Base-by-base conservation (phyloP, 768 basidiomycete genomes). In the Tricholoma matsutake region DNA sequence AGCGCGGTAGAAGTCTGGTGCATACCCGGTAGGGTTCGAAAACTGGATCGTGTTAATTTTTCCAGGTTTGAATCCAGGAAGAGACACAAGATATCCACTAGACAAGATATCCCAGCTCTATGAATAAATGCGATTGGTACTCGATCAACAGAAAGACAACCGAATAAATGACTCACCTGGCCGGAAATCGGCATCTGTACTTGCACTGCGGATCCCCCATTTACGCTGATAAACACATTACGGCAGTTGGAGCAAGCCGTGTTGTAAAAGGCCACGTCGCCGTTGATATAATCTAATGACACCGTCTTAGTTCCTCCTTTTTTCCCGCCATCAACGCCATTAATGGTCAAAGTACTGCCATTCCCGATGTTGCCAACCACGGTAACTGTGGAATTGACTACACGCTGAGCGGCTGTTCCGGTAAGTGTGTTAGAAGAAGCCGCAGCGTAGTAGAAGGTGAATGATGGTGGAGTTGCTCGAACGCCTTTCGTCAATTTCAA, bases 211-310 rank as follows among this genome's bases (percentile, higher is more conserved):
- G 73, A 58, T 6, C 78, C 79, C 14, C 78, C 79, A 61, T 81
- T 82, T 9, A 82, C 74, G 61, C 80, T 80, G 37, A 81, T 71
- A 45, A 77, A 77, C 9, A 77, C 76, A 51, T 81, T 76, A 43
- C 81, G 76, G 65, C 79, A 81, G 63, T 82, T 82, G 6, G 81
- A 80, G 69, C 80, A 81, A 8, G 65, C 79, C 0, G 76, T 78
- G 65, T 81, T 81, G 57, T 67, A 66, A 66, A 77, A 77, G 8
- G 72, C 72, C 34, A 75, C 72, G 51, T 81, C 81, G 29, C 71
- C 81, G 49, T 82, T 82, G 61, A 81, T 81, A 61, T 81, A 82
- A 65, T 80, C 79, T 39, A 81, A 66, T 10, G 79, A 71, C 20
- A 82, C 62, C 13, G 78, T 71, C 63, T 78, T 81, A 2, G 73